Percentiles rank a stretch among this genome's conserved stretches.
These are phyloP conservation scores for Sarcomyxa edulis DNA, from an alignment of 768 basidiomycete genomes.

Conservation along the genomic window DNA sequence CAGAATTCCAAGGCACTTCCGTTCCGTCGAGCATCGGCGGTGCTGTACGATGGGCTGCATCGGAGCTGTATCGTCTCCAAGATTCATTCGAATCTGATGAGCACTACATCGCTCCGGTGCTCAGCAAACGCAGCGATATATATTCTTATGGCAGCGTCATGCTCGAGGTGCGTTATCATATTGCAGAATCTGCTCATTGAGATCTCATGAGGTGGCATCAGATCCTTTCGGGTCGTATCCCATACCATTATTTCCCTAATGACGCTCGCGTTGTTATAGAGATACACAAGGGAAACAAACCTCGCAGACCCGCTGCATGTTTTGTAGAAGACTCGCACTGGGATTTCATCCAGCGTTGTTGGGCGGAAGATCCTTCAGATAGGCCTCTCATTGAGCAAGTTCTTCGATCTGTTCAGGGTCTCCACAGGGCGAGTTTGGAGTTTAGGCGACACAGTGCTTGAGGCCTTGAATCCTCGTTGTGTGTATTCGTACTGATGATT, in stretches of 20 bases:
- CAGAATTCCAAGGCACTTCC: slow-evolving; percentile 24
- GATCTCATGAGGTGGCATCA: slow-evolving; percentile 7
- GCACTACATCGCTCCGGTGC: slow-evolving; percentile 12
- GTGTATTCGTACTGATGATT: no score
- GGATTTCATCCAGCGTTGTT: slow-evolving; percentile 35
- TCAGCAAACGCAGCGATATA: slow-evolving; percentile 33
- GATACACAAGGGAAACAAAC: slow-evolving; percentile 32
- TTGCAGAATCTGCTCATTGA: no score
- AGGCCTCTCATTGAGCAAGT: slow-evolving; percentile 27
- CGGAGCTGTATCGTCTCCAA: slow-evolving; percentile 27
- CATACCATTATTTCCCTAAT: slow-evolving; percentile 31
- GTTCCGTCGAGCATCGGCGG: slow-evolving; percentile 34
- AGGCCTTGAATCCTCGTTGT: no score
- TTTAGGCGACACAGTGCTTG: slow-evolving; percentile 14
- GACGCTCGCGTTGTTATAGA: slow-evolving; percentile 38
- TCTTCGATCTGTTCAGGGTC: slow-evolving; percentile 8
- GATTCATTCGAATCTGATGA: slow-evolving; percentile 14
- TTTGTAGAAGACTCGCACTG: slow-evolving; percentile 35
- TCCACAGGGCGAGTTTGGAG: slow-evolving; percentile 17
- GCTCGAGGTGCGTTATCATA: slow-evolving; percentile 27
- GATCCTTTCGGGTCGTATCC: slow-evolving; percentile 35
- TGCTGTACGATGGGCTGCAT: slow-evolving; percentile 43
- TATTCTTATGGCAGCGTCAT: slow-evolving; percentile 43
- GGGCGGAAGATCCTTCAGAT: slow-evolving; percentile 24
- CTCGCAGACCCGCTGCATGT: slow-evolving; percentile 29